Evolutionary conservation across 352 stramenopile species (phyloP).

Genomic region (Phytophthora syringae): DNA sequence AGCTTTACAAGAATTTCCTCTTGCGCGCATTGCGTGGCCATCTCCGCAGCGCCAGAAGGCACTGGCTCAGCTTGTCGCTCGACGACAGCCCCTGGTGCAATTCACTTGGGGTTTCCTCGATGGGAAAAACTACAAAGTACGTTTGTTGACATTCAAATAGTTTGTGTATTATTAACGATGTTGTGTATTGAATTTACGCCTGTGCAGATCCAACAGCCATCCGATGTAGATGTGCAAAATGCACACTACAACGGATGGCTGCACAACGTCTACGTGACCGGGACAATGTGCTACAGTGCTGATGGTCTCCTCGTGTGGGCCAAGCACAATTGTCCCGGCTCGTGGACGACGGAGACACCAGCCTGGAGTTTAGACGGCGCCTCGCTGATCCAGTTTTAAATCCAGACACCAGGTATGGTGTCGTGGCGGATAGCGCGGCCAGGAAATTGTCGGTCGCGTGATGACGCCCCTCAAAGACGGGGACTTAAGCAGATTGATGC

Average conservation of each 20-base stretch:
- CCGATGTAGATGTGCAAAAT: slow-evolving; percentile 10
- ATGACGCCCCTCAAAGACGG: neutral
- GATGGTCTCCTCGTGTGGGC: slow-evolving; percentile 20
- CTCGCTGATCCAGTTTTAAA: neutral
- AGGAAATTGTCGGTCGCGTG: neutral
- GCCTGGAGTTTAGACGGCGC: neutral
- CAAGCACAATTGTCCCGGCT: slow-evolving; percentile 18
- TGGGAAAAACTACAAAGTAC: neutral
- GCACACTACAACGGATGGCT: slow-evolving; percentile 28
- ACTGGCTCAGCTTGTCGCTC: neutral
- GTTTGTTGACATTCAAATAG: neutral
- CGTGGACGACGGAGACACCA: slow-evolving; percentile 22
- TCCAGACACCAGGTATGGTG: slow-evolving; percentile 3
- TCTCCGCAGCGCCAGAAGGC: neutral
- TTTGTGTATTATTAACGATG: neutral
- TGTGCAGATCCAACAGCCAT: slow-evolving; percentile 4
- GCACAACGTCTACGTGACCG: slow-evolving; percentile 13
- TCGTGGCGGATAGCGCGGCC: slow-evolving; percentile 2
- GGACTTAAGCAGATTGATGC: neutral
- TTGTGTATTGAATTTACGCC: too few relatives aligned
- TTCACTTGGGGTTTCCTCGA: slow-evolving; percentile 4
- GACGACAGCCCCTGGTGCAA: neutral
- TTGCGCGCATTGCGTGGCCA: neutral
- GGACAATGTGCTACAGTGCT: slow-evolving; percentile 12
- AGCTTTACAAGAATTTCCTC: neutral